These are phyloP conservation scores for Diplodia scrobiculata DNA, from an alignment of 2,329 filamentous ascomycete genomes.

Conservation along the genomic window DNA sequence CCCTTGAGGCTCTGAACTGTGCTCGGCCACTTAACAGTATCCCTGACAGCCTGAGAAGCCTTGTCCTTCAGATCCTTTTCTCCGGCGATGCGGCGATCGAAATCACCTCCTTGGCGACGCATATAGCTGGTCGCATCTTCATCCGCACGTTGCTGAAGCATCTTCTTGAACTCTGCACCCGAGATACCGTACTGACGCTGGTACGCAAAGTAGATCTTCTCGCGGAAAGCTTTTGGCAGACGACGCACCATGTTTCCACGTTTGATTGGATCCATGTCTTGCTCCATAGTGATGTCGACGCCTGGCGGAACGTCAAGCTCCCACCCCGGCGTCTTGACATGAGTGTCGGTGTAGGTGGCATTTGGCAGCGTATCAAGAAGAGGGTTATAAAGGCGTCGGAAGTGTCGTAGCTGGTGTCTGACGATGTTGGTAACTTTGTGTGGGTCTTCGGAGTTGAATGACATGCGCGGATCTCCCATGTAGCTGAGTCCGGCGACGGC, in stretches of 20 bases:
- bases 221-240: constrained; percentile 80
- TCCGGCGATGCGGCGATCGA: constrained; percentile 83
- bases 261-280: constrained; percentile 90
- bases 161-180: constrained; percentile 75
- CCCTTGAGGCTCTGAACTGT: constrained; percentile 86
- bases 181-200: constrained; percentile 88
- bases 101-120: constrained; percentile 75
- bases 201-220: constrained; percentile 91
- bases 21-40: constrained; percentile 90
- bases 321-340: constrained; percentile 63
- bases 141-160: constrained; percentile 76
- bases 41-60: constrained; percentile 75
- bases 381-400: constrained; percentile 86
- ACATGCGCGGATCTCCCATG: constrained; percentile 93
- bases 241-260: constrained; percentile 96
- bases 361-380: constrained; percentile 90
- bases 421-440: constrained; percentile 95
- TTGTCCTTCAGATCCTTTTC: constrained; percentile 68
- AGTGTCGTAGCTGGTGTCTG: constrained; percentile 84
- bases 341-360: constrained; percentile 70
- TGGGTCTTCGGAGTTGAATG: constrained; percentile 68
- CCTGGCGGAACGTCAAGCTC: constrained; percentile 55
- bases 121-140: constrained; percentile 67
- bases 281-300: constrained; percentile 68
- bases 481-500: constrained; percentile 93